A percentile compares a stretch with the other conserved stretches of the same genome.
phyloP scores from a whole-genome alignment of 2,329 filamentous ascomycete species.

The Xylaria digitata region DNA sequence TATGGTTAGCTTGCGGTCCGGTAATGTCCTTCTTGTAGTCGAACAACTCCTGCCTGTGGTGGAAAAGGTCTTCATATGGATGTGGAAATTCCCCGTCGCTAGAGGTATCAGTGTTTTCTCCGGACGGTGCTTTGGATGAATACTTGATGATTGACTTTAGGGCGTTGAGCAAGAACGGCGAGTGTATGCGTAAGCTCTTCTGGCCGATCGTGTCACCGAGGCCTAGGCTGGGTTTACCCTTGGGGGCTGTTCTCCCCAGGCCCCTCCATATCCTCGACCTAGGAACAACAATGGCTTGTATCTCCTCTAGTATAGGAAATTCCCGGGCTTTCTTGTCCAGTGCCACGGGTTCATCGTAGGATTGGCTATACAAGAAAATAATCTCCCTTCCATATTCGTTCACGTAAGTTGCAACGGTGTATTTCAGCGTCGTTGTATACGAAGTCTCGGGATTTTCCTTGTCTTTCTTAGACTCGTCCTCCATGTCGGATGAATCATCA shows the following conservation, averaged over 20 bases:
- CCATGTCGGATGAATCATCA: background rate
- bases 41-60: constrained; percentile 32
- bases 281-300: constrained; percentile 13
- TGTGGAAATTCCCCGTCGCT: constrained; percentile 24
- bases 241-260: background rate
- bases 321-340: constrained; percentile 4
- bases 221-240: constrained; percentile 13
- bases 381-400: background rate
- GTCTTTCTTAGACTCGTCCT: background rate
- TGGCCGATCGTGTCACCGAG: constrained; percentile 21
- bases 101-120: constrained; percentile 10
- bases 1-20: constrained; percentile 31
- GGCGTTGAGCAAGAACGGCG: constrained; percentile 33
- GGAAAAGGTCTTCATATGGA: constrained; percentile 35
- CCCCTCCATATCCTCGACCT: background rate
- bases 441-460: background rate
- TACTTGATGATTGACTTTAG: constrained; percentile 33
- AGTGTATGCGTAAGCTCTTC: constrained; percentile 32
- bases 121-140: constrained; percentile 25
- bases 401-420: constrained; percentile 4
- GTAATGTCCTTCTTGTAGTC: constrained; percentile 27
- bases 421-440: constrained; percentile 9
- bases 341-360: constrained; percentile 27
- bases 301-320: constrained; percentile 35
- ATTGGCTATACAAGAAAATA: constrained; percentile 14